Conservation (phyloP, 2,329 filamentous ascomycete species). For the Rutstroemia sp. region DNA sequence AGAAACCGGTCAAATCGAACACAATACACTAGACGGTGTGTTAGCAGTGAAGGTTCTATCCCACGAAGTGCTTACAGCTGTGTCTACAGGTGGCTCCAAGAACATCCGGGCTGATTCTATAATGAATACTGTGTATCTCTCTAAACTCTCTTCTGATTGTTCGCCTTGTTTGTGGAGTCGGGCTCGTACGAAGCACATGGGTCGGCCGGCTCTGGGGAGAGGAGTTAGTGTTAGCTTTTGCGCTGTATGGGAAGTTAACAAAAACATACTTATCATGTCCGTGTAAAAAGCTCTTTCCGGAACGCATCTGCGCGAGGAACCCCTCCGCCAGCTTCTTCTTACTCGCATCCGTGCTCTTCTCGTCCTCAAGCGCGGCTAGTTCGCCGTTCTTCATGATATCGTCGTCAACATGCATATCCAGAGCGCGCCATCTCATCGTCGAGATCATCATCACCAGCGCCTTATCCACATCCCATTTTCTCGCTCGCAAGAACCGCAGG, state of each 20-base stretch:
- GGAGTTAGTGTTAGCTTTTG: neutral
- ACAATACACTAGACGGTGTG: conserved; percentile 61
- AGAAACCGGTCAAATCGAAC: conserved; percentile 94
- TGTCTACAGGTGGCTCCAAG: conserved; percentile 74
- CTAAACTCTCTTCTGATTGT: conserved; percentile 73
- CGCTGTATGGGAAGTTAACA: too few relatives aligned
- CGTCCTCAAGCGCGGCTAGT: conserved; percentile 52
- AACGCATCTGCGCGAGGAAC: conserved; percentile 73
- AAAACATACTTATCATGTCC: conserved; percentile 60
- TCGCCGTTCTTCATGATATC: conserved; percentile 79
- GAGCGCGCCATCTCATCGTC: conserved; percentile 83
- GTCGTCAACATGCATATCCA: conserved; percentile 80
- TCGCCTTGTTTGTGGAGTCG: conserved; percentile 75
- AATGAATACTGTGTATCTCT: conserved; percentile 84
- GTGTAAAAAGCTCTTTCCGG: conserved; percentile 91
- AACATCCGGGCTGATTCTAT: conserved; percentile 92
- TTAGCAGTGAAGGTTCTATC: neutral
- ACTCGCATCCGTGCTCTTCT: conserved; percentile 47
- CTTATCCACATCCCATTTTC: conserved; percentile 93
- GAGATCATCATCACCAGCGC: conserved; percentile 91
- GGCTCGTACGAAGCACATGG: conserved; percentile 79
- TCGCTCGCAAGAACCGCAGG: conserved; percentile 76
- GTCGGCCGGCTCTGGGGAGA: conserved; percentile 51
- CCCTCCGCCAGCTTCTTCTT: conserved; percentile 63
- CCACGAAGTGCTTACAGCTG: conserved; percentile 59